These are phyloP conservation scores for Pseudogymnoascus sp. DNA, from an alignment of 2,329 filamentous ascomycete genomes.

Conservation along the genomic window DNA sequence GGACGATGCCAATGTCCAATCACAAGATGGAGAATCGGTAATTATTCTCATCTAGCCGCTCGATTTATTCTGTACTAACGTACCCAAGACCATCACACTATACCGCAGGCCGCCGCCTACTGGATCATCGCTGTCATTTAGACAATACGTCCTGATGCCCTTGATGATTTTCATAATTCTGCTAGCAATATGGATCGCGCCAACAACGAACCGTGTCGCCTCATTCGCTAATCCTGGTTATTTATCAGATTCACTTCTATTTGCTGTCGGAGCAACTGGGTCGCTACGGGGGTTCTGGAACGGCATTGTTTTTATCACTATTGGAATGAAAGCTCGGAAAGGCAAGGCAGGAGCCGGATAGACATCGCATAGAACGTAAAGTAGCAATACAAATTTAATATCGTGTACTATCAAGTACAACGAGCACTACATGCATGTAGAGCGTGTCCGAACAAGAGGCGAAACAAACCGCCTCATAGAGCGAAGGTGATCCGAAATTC, in stretches of 20 bases:
- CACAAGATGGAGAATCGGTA: neutral
- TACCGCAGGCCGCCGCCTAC: constrained; percentile 11
- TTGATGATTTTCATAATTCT: constrained; percentile 62
- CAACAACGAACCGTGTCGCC: constrained; percentile 60
- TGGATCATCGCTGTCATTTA: constrained; percentile 28
- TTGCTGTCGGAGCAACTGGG: constrained; percentile 47
- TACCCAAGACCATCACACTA: constrained; percentile 23
- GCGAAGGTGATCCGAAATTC: too few relatives aligned
- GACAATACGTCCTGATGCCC: constrained; percentile 36
- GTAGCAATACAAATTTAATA: constrained; percentile 1
- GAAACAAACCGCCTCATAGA: too few relatives aligned
- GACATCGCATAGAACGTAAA: neutral
- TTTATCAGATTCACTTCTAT: constrained; percentile 57
- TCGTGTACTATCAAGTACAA: neutral
- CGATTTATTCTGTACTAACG: neutral
- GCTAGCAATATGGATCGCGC: constrained; percentile 63
- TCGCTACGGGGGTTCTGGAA: constrained; percentile 70
- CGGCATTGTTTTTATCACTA: constrained; percentile 36
- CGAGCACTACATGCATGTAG: neutral
- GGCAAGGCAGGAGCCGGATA: neutral
- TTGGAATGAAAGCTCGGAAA: constrained; percentile 28
- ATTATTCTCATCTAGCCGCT: neutral
- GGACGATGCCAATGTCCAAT: constrained; percentile 12
- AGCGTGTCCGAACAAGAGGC: neutral
- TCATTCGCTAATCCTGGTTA: constrained; percentile 50